phyloP scores from a whole-genome alignment of 257 asterid genomes.

The Rehmannia glutinosa region DNA sequence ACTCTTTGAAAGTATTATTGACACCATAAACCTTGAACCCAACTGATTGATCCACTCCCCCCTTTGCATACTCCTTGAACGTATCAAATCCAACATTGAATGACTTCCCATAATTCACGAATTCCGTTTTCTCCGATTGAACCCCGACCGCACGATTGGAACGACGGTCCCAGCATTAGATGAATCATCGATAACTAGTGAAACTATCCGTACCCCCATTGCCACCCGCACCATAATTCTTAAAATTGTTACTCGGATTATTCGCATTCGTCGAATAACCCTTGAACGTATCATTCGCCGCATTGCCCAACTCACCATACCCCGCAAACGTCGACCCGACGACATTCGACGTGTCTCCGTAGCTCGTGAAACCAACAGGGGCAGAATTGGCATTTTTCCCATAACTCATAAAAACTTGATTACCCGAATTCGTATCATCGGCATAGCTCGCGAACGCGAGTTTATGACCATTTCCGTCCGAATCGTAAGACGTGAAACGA shows the following conservation, averaged over 20 bases:
- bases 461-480: constrained; percentile 52
- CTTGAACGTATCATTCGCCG: constrained; percentile 75
- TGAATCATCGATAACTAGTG: constrained; percentile 49
- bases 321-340: constrained; percentile 70
- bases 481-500: constrained; percentile 58
- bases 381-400: constrained; percentile 59
- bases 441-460: constrained; percentile 56
- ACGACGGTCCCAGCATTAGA: constrained; percentile 71
- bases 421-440: constrained; percentile 73
- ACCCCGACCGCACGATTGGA: constrained; percentile 55
- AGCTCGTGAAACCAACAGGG: constrained; percentile 55
- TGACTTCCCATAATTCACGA: constrained; percentile 67
- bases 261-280: constrained; percentile 55
- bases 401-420: constrained; percentile 49
- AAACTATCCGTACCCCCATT: constrained; percentile 51
- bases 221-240: constrained; percentile 59
- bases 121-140: constrained; percentile 50
- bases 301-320: constrained; percentile 56
- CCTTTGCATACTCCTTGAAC: constrained; percentile 72
- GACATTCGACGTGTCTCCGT: constrained; percentile 67
- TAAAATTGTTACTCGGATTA: constrained; percentile 65
- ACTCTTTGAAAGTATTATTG: constrained; percentile 69
- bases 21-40: constrained; percentile 67
- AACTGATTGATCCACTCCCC: constrained; percentile 32
- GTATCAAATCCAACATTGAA: constrained; percentile 63